phyloP scores from a whole-genome alignment of 805 yeast genomes.

The Saccharomycopsis malanga region DNA sequence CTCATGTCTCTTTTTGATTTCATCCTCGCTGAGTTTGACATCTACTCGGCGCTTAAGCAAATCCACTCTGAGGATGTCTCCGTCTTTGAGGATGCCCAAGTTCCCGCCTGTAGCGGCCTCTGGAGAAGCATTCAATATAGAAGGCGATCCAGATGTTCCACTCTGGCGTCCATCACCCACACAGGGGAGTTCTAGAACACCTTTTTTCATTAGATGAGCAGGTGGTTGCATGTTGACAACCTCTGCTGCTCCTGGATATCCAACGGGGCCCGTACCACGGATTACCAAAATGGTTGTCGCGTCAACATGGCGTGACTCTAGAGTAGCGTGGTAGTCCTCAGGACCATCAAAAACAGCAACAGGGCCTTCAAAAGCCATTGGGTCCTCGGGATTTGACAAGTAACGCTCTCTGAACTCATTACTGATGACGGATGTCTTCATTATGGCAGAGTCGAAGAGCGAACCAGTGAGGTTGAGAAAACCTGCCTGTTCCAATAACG shows the following conservation, averaged over 20 bases:
- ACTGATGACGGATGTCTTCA: slow-evolving; percentile 26
- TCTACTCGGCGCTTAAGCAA: slow-evolving; percentile 23
- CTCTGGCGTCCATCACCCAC: slow-evolving; percentile 27
- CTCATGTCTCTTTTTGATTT: slow-evolving; percentile 21
- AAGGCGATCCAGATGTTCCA: slow-evolving; percentile 27
- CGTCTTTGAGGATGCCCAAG: slow-evolving; percentile 24
- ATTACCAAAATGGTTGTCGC: slow-evolving; percentile 25
- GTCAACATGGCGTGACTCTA: slow-evolving; percentile 22
- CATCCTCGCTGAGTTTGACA: slow-evolving; percentile 22
- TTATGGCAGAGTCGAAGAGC: slow-evolving; percentile 26
- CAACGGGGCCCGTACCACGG: slow-evolving; percentile 27
- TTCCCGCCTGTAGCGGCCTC: slow-evolving; percentile 25
- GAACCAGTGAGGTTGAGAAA: slow-evolving; percentile 26
- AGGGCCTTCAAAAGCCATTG: slow-evolving; percentile 26
- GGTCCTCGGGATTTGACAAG: slow-evolving; percentile 25
- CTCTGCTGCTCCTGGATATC: slow-evolving; percentile 28
- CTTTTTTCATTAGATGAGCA: slow-evolving; percentile 22
- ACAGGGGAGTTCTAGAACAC: slow-evolving; percentile 24
- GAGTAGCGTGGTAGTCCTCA: slow-evolving; percentile 25
- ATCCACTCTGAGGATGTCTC: slow-evolving; percentile 25
- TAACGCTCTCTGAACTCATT: slow-evolving; percentile 23
- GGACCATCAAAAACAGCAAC: slow-evolving; percentile 27
- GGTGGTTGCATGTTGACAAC: slow-evolving; percentile 28
- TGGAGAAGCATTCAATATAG: slow-evolving; percentile 26
- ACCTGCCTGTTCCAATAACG: slow-evolving; percentile 24